These are phyloP conservation scores for Saccharomycopsis schoenii DNA, from an alignment of 805 yeast species.

Conservation along the genomic window DNA sequence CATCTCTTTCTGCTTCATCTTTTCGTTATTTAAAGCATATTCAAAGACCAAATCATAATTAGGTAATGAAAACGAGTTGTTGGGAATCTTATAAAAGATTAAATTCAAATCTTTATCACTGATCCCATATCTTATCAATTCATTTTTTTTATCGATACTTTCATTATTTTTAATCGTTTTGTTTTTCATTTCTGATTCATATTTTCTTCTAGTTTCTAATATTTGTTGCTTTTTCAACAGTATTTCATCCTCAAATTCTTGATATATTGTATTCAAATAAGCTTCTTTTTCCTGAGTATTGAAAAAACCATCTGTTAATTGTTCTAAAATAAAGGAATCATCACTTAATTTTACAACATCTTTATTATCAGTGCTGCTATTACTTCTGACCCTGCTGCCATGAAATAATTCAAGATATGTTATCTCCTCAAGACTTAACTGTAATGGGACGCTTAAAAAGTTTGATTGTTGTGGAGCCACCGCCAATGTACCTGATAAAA, in stretches of 20 bases:
- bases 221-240: slow-evolving; percentile 16
- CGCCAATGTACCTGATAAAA: slow-evolving; percentile 73
- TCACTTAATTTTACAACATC: slow-evolving; percentile 35
- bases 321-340: slow-evolving; percentile 25
- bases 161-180: not conserved
- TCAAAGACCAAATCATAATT: slow-evolving; percentile 6
- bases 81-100: slow-evolving; percentile 9
- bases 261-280: slow-evolving; percentile 6
- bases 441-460: slow-evolving; percentile 77
- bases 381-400: slow-evolving; percentile 14
- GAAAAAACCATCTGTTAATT: slow-evolving; percentile 13
- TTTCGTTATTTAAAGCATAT: not conserved
- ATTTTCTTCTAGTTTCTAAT: slow-evolving; percentile 17
- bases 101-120: slow-evolving; percentile 8
- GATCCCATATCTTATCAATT: not conserved
- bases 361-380: slow-evolving; percentile 1
- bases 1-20: not conserved
- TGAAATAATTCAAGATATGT: slow-evolving; percentile 40
- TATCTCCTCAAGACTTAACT: slow-evolving; percentile 64
- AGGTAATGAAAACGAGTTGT: slow-evolving; percentile 8
- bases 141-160: slow-evolving; percentile 3
- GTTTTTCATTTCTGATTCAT: slow-evolving; percentile 6
- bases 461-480: slow-evolving; percentile 89
- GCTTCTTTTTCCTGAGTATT: slow-evolving; percentile 14
- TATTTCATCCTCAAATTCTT: slow-evolving; percentile 17